phyloP scores from a whole-genome alignment of 306 rosid genomes.

The Sicyos baderoa region DNA sequence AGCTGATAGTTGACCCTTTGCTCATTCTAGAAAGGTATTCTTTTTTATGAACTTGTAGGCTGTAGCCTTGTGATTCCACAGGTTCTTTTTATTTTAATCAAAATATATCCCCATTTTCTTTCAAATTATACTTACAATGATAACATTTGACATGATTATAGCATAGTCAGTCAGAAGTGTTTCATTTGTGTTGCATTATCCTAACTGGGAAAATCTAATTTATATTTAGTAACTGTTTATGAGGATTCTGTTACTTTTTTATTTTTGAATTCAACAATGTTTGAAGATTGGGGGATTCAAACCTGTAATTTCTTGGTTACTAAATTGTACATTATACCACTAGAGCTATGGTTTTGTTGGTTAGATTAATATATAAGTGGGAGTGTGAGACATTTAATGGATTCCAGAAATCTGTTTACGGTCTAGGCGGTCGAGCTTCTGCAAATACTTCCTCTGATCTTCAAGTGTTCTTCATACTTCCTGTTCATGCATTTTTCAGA shows the following conservation, averaged over 20 bases:
- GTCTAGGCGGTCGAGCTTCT: neutral
- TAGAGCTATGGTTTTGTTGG: no score
- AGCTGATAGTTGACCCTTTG: conserved; percentile 85
- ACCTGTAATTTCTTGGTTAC: no score
- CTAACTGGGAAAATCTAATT: neutral
- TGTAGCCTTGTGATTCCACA: neutral
- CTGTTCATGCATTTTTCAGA: conserved; percentile 32
- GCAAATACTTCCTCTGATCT: conserved; percentile 6
- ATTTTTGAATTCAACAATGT: no score
- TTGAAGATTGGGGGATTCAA: no score
- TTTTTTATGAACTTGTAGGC: neutral
- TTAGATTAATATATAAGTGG: neutral
- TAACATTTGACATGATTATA: conserved; percentile 1
- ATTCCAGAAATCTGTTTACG: neutral
- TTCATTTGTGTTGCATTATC: neutral
- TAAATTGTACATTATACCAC: no score
- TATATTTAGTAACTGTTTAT: neutral
- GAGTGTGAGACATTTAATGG: neutral
- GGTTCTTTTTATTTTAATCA: neutral
- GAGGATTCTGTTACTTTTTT: neutral
- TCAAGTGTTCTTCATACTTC: neutral
- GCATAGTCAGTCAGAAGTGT: neutral
- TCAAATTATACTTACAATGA: neutral
- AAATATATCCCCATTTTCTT: no score
- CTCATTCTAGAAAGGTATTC: conserved; percentile 52